A percentile compares a stretch with the other conserved stretches of the same genome.
Evolutionary conservation across 148 eudicot genomes (phyloP).

Genomic region (Fallopia convolvulus): DNA sequence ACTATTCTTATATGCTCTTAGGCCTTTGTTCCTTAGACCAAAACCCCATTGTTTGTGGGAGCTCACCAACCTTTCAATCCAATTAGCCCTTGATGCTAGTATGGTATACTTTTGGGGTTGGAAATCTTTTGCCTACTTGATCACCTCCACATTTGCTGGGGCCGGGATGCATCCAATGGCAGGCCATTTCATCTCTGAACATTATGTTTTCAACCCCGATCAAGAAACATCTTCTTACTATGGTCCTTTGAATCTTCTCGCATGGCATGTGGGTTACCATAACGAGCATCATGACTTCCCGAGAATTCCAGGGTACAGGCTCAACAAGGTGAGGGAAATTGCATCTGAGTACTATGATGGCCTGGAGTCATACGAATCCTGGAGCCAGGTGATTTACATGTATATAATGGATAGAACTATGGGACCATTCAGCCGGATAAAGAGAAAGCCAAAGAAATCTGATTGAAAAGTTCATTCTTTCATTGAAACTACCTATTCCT

Average conservation of each 20-base stretch:
- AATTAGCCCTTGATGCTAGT: slow-evolving; percentile 49
- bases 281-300: slow-evolving; percentile 98
- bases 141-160: slow-evolving; percentile 82
- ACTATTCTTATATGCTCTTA: slow-evolving; percentile 84
- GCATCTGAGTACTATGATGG: slow-evolving; percentile 74
- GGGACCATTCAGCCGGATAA: slow-evolving; percentile 84
- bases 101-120: slow-evolving; percentile 73
- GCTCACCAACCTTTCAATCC: slow-evolving; percentile 54
- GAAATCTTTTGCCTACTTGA: slow-evolving; percentile 63
- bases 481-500: neutral
- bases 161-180: slow-evolving; percentile 98
- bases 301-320: slow-evolving; percentile 78
- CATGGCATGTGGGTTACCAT: slow-evolving; percentile 96
- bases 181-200: slow-evolving; percentile 91
- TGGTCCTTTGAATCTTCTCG: slow-evolving; percentile 69
- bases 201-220: slow-evolving; percentile 66
- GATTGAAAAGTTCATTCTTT: slow-evolving; percentile 26
- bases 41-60: slow-evolving; percentile 95
- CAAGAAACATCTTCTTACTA: slow-evolving; percentile 94
- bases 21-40: slow-evolving; percentile 84
- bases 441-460: slow-evolving; percentile 53
- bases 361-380: slow-evolving; percentile 60
- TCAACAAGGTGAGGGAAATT: slow-evolving; percentile 81
- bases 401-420: slow-evolving; percentile 63
- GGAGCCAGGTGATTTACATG: slow-evolving; percentile 93